These are phyloP conservation scores for Diplogelasinospora grovesii DNA, from an alignment of 495 filamentous ascomycete species.

Conservation along the genomic window DNA sequence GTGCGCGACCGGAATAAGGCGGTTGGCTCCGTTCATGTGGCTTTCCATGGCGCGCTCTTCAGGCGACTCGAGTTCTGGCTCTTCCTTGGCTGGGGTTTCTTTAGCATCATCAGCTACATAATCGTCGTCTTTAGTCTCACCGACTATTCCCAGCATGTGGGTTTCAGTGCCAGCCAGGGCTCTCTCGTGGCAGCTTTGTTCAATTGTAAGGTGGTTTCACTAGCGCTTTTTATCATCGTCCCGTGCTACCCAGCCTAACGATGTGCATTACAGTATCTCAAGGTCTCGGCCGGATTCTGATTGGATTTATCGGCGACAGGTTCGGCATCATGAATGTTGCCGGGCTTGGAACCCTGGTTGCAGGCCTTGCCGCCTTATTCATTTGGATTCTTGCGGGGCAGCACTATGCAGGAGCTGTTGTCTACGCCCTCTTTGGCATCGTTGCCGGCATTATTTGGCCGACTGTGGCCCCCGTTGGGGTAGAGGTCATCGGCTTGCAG, in stretches of 20 bases:
- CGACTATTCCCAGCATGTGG: conserved; percentile 58
- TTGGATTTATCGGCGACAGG: conserved; percentile 61
- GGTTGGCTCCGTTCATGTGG: conserved; percentile 53
- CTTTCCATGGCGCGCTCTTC: conserved; percentile 59
- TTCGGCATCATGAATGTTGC: conserved; percentile 66
- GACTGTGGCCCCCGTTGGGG: conserved; percentile 59
- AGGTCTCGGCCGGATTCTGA: conserved; percentile 49
- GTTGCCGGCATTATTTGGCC: conserved; percentile 73
- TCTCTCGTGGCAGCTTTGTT: conserved; percentile 65
- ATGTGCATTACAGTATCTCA: conserved; percentile 40
- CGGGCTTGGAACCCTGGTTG: conserved; percentile 50
- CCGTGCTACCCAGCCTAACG: too few species aligned
- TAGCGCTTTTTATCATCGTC: too few species aligned
- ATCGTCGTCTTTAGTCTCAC: conserved; percentile 67
- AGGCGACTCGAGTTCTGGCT: conserved; percentile 55
- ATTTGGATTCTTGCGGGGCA: conserved; percentile 63
- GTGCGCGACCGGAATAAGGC: conserved; percentile 62
- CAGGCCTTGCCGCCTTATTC: conserved; percentile 54
- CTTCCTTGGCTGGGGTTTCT: conserved; percentile 59
- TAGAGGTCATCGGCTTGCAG: conserved; percentile 69
- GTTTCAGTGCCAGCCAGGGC: conserved; percentile 58
- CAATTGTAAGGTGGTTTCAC: conserved; percentile 48
- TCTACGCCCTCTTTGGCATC: conserved; percentile 64
- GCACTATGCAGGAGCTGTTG: conserved; percentile 57
- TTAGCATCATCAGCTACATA: conserved; percentile 67